Percentiles rank a stretch among this genome's conserved stretches.
Conservation (phyloP, 306 rosid genomes). For the Cucumis hystrix region DNA sequence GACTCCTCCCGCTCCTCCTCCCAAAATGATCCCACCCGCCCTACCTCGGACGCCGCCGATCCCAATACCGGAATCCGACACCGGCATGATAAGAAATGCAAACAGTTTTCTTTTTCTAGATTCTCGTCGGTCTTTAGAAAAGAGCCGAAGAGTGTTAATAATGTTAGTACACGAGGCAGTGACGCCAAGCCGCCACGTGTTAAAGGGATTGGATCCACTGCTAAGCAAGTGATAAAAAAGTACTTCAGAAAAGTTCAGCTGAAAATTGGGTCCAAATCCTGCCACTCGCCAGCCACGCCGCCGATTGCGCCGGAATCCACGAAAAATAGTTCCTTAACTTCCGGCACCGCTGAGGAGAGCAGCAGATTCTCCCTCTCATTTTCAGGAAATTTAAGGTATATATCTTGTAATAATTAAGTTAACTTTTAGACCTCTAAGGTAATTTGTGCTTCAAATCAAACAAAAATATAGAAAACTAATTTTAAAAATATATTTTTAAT, state of each 20-base stretch:
- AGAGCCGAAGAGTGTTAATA: slow-evolving; percentile 5
- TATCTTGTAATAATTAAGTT: neutral
- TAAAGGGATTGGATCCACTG: slow-evolving; percentile 43
- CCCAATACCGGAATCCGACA: neutral
- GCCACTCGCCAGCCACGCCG: neutral
- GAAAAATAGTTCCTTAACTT: neutral
- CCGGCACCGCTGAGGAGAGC: slow-evolving; percentile 6
- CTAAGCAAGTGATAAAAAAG: slow-evolving; percentile 67
- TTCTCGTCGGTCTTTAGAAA: slow-evolving; percentile 71
- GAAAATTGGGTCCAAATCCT: slow-evolving; percentile 26
- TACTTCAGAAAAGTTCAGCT: slow-evolving; percentile 74
- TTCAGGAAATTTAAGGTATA: slow-evolving; percentile 55
- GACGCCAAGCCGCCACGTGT: slow-evolving; percentile 22
- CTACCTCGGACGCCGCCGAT: slow-evolving; percentile 37
- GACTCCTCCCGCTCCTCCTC: slow-evolving; percentile 55
- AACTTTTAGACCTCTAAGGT: no score
- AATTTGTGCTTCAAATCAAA: no score
- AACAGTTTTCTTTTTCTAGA: slow-evolving; percentile 61
- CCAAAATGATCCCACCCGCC: slow-evolving; percentile 17
- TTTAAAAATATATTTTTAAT: no score
- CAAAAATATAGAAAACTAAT: no score
- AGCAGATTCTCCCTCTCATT: slow-evolving; percentile 58
- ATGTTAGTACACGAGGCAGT: neutral
- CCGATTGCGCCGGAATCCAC: slow-evolving; percentile 18
- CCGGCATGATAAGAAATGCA: slow-evolving; percentile 20